Evolutionary conservation across 495 filamentous ascomycete species (phyloP), one percentile per base, ranked within the genome.

Genomic region (Aspergillus avenaceus): DNA sequence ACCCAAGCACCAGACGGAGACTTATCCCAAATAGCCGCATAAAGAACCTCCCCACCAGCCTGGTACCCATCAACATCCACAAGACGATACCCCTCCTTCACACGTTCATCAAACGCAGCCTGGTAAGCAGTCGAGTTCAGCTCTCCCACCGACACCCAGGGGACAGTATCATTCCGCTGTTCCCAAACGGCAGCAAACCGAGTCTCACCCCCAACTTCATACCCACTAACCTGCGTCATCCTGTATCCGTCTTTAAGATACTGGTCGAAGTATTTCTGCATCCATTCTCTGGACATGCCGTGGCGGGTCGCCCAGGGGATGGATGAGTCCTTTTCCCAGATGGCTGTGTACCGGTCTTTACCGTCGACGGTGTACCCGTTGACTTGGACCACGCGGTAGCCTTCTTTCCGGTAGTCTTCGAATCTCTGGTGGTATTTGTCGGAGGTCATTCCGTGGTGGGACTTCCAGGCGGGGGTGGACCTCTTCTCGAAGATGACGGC

Each of bases 21-120:
- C n/a, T 54, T 50, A 34, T 58, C 54, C 55, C 55, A 61, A 31
- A 61, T 55, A 1, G 50, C 58, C 21, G 55, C 47, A 21, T 59
- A 61, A 19, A 50, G 52, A 11, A 47, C 54, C 5, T 29, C 41
- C 2, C 42, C 42, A 14, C 28, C 50, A 6, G 47, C 50, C 13
- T 48, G 14, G 49, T 61, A 61, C 5, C 55, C 58, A 42, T 47
- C 50, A 4, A 61, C 58, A 45, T 54, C 26, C 1, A 58, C 51
- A 34, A 56, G 32, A 4, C 55, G 55, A 18, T 52, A 61, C 32
- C 55, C 58, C 29, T 61, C 45, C 13, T 45, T 23, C 22, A 52
- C 47, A 31, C 59, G 54, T 18, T 28, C 32, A 24, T 61, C 55
- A 29, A 55, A 61, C 2, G 25, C 42, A 16, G 28, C 22, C 40